Percentiles rank a stretch among this genome's conserved stretches.
Evolutionary conservation across 176 grass and related monocot species (phyloP).

Genomic region (Puccinellia tenuiflora): DNA sequence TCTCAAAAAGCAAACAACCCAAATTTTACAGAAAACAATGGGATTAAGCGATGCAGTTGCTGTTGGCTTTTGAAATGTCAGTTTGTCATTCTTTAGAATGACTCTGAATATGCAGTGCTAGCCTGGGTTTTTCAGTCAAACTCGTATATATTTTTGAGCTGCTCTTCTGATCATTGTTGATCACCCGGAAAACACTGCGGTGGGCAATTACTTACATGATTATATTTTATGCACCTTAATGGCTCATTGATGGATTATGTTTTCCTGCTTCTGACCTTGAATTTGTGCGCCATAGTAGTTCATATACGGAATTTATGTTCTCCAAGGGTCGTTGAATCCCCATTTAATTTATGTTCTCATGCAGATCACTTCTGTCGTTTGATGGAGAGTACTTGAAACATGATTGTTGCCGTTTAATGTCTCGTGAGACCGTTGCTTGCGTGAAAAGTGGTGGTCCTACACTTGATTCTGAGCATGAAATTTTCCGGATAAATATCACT

Average conservation of each 20-base stretch:
- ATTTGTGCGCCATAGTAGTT: not conserved
- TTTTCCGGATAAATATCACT: constrained; percentile 63
- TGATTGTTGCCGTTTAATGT: constrained; percentile 39
- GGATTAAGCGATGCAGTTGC: not conserved
- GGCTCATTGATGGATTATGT: not conserved
- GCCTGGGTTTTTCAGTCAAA: not conserved
- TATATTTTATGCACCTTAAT: not conserved
- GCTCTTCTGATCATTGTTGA: not conserved
- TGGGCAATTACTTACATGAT: not conserved
- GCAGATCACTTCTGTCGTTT: constrained; percentile 91
- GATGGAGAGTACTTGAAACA: constrained; percentile 82
- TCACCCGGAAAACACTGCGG: not conserved
- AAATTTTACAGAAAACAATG: not conserved
- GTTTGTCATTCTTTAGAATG: not conserved
- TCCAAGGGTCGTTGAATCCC: not conserved
- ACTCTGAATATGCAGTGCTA: not conserved
- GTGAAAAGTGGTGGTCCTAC: constrained; percentile 25
- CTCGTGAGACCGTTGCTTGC: constrained; percentile 5
- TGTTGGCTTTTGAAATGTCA: not conserved
- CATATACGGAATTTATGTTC: not conserved
- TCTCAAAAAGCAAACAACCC: not conserved
- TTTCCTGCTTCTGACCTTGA: not conserved
- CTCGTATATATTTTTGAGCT: not conserved
- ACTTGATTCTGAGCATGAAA: constrained; percentile 51
- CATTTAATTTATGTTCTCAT: constrained; percentile 30